A percentile compares a stretch with the other conserved stretches of the same genome.
phyloP scores from a whole-genome alignment of 768 basidiomycete genomes.

The Mycena polygramma region DNA sequence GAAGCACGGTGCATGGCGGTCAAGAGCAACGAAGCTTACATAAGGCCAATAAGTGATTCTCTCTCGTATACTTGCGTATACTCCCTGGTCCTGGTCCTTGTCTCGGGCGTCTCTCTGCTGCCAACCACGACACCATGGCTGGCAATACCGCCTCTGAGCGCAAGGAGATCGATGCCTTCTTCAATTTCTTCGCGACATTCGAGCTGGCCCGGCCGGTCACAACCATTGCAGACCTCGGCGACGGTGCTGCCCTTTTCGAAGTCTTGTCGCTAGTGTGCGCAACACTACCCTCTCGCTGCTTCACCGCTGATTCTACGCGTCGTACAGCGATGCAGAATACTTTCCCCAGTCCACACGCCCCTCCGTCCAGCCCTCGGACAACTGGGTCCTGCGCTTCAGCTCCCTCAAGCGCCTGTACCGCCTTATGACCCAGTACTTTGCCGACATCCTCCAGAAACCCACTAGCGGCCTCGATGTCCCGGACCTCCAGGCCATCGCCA shows the following conservation, averaged over 20 bases:
- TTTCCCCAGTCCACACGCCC: constrained; percentile 75
- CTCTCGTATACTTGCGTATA: background rate
- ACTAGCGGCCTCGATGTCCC: constrained; percentile 86
- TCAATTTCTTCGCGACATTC: constrained; percentile 85
- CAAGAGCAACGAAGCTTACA: too few relatives aligned
- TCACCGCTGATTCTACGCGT: constrained; percentile 22
- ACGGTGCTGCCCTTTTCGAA: constrained; percentile 83
- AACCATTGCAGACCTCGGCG: constrained; percentile 78
- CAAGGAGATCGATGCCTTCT: constrained; percentile 84
- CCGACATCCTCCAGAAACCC: constrained; percentile 85
- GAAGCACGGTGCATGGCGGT: background rate
- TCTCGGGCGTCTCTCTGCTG: too few relatives aligned
- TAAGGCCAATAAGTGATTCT: too few relatives aligned
- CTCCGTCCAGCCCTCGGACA: constrained; percentile 77
- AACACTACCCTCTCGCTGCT: constrained; percentile 20
- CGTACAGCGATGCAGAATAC: constrained; percentile 79
- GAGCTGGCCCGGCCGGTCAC: constrained; percentile 73
- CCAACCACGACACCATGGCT: background rate
- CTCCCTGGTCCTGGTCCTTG: background rate
- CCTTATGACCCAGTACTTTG: constrained; percentile 90
- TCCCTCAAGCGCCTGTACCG: constrained; percentile 88
- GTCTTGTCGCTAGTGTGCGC: constrained; percentile 82
- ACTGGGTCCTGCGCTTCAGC: constrained; percentile 91
- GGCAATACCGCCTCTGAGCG: constrained; percentile 45
- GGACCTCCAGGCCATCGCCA: constrained; percentile 87